Conservation (phyloP, 305 asterid genomes). For the Fraxinus angustifolia region DNA sequence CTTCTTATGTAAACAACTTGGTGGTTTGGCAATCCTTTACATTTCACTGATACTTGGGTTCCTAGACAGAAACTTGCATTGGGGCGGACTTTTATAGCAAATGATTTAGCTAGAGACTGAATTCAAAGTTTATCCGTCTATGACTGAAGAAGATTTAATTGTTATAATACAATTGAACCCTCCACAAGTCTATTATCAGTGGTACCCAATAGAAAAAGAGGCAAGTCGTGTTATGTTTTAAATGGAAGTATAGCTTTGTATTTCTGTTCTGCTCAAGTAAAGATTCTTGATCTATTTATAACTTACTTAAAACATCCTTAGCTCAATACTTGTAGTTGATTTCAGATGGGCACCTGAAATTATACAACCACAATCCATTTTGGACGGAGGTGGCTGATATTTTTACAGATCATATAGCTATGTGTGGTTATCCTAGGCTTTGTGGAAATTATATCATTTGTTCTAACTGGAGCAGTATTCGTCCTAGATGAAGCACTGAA, state of each 20-base stretch:
- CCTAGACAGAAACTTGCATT: constrained; percentile 33
- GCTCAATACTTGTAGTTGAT: constrained; percentile 29
- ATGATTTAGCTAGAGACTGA: constrained; percentile 34
- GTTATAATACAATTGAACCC: constrained; percentile 28
- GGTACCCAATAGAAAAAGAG: constrained; percentile 18
- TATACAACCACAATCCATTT: constrained; percentile 27
- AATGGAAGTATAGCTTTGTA: constrained; percentile 26
- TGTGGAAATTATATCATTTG: constrained; percentile 33
- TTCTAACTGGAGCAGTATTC: constrained; percentile 22
- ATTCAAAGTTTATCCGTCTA: constrained; percentile 11
- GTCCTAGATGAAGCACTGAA: constrained; percentile 24
- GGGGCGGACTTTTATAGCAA: constrained; percentile 33
- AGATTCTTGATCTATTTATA: not conserved
- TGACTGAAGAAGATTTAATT: constrained; percentile 29
- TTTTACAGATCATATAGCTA: constrained; percentile 1
- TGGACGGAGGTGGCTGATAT: constrained; percentile 24
- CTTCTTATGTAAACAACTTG: constrained; percentile 25
- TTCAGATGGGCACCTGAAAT: constrained; percentile 41
- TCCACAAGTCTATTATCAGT: constrained; percentile 21
- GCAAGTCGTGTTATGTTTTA: constrained; percentile 17
- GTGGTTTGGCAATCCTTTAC: constrained; percentile 36
- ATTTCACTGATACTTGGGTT: constrained; percentile 21
- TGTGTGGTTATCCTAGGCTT: constrained; percentile 24
- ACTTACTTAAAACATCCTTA: constrained; percentile 7
- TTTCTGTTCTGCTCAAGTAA: constrained; percentile 7